phyloP scores from a whole-genome alignment of 148 eudicot species.

The Cornus kousa region DNA sequence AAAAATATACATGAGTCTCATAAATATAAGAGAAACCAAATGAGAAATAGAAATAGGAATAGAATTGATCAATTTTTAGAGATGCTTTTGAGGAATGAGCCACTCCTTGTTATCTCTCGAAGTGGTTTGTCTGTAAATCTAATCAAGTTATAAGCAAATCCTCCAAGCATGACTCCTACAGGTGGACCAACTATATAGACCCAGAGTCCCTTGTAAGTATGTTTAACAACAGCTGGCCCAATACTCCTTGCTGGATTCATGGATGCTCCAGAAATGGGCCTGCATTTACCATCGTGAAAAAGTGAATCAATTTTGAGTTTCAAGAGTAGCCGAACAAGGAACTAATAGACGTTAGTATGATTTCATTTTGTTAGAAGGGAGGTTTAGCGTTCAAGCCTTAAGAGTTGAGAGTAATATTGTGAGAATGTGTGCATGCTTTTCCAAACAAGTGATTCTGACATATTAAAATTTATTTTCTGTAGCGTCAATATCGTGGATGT shows the following conservation, averaged over 20 bases:
- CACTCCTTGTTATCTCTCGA: conserved; percentile 23
- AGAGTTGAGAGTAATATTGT: no score
- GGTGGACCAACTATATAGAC: conserved; percentile 64
- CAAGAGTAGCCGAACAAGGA: no score
- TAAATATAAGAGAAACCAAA: no score
- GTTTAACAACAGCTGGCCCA: conserved; percentile 63
- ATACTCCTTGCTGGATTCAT: conserved; percentile 86
- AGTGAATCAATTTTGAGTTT: not conserved
- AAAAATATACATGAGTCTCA: no score
- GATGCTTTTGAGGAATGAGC: conserved; percentile 7
- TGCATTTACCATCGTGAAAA: conserved; percentile 14
- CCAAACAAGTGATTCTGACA: no score
- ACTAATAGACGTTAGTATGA: no score
- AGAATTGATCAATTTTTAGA: not conserved
- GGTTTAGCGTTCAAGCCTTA: no score
- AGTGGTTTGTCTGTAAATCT: conserved; percentile 45
- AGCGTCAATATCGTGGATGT: no score
- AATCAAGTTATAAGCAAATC: conserved; percentile 42
- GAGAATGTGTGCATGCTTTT: no score
- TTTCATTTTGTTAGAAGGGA: no score
- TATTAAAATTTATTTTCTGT: no score
- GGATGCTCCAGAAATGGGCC: conserved; percentile 74
- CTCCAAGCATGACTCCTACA: conserved; percentile 54
- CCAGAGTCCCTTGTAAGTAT: conserved; percentile 57
- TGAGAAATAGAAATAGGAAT: no score